Conservation (phyloP, 257 asterid genomes). For the Mentha longifolia region DNA sequence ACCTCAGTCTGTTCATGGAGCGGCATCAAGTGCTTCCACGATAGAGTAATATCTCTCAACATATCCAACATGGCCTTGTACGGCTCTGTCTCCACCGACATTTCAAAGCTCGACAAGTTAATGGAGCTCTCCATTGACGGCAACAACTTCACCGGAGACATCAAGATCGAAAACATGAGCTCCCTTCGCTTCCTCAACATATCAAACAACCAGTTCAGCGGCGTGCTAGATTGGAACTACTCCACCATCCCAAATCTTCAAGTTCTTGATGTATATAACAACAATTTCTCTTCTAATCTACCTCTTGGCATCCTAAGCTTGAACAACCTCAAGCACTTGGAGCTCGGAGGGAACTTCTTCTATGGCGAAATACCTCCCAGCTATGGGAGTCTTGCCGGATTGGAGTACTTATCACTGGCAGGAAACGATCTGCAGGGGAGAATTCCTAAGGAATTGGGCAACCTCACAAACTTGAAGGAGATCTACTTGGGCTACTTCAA, state of each 20-base stretch:
- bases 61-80: conserved; percentile 72
- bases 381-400: conserved; percentile 56
- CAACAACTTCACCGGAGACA: conserved; percentile 92
- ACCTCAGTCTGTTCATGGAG: conserved; percentile 75
- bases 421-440: conserved; percentile 82
- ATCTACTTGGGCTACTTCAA: conserved; percentile 81
- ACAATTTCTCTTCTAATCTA: conserved; percentile 71
- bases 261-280: conserved; percentile 81
- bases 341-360: conserved; percentile 86
- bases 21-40: conserved; percentile 68
- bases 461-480: conserved; percentile 76
- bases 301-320: conserved; percentile 62
- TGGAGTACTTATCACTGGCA: conserved; percentile 77
- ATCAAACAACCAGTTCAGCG: conserved; percentile 72
- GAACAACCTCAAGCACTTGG: conserved; percentile 72
- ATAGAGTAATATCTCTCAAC: conserved; percentile 62
- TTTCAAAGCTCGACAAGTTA: conserved; percentile 63
- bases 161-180: conserved; percentile 65
- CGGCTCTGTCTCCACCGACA: conserved; percentile 71
- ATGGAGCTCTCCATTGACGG: conserved; percentile 80
- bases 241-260: conserved; percentile 59
- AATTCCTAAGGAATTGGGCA: conserved; percentile 77
- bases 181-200: conserved; percentile 66
- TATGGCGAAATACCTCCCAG: conserved; percentile 62
- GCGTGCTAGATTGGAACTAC: conserved; percentile 77